Conservation (phyloP, 352 stramenopile genomes). For the Phytophthora capsici region DNA sequence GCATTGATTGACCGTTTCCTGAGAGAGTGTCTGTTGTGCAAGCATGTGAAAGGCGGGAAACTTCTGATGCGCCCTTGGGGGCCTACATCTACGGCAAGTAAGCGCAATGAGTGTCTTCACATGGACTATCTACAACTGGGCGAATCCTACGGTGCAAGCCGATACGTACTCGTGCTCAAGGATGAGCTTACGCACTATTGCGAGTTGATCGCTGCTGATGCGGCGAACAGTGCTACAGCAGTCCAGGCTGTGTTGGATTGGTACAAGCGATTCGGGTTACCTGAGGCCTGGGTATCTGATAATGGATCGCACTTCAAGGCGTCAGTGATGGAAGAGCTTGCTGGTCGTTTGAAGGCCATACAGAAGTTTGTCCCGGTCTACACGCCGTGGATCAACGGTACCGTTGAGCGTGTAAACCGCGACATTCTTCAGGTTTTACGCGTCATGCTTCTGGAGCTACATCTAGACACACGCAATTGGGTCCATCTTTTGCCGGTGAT, state of each 20-base stretch:
- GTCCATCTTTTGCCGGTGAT: conserved; percentile 21
- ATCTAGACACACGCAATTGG: conserved; percentile 17
- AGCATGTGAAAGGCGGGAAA: conserved; percentile 23
- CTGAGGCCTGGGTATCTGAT: conserved; percentile 7
- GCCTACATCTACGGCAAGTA: background rate
- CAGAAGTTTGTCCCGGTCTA: conserved; percentile 16
- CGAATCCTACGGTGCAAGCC: too few relatives aligned
- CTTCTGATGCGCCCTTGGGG: conserved; percentile 16
- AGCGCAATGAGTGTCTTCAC: background rate
- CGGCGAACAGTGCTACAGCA: background rate
- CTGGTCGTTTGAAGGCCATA: conserved; percentile 2
- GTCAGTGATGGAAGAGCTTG: conserved; percentile 22
- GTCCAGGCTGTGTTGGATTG: conserved; percentile 4
- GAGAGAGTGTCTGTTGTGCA: conserved; percentile 15
- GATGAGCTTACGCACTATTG: too few relatives aligned
- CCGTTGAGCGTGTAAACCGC: conserved; percentile 17
- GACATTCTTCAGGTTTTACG: conserved; percentile 25
- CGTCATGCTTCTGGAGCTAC: conserved; percentile 11
- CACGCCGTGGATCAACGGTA: conserved; percentile 8
- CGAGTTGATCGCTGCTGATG: too few relatives aligned
- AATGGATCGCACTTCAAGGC: conserved; percentile 25
- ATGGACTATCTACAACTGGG: too few relatives aligned
- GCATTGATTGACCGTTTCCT: too few relatives aligned
- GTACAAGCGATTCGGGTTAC: conserved; percentile 26
- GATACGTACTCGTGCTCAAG: too few relatives aligned